Base-by-base conservation (phyloP, 108 stramenopile genomes). In the Skeletonema tropicum region DNA sequence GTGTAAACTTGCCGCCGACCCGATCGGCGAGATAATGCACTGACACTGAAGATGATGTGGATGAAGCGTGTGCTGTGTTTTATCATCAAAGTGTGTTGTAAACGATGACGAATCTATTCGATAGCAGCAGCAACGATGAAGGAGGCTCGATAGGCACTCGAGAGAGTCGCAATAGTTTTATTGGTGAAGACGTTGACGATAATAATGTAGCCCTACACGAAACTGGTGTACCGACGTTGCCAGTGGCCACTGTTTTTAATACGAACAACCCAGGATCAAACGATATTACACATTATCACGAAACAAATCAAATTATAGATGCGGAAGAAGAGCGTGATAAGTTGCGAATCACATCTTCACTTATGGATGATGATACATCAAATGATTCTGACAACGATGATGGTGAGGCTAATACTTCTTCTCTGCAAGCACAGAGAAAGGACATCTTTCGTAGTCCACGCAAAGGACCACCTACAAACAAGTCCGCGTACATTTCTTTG, bases 281-380 rank as follows among this genome's bases (percentile, higher is more conserved):
- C 23, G 5, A 25, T 55, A 25, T n/a, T 19, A 19, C 19, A 49
- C 19, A 49, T 5, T 6, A 49, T 19, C 3, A 49, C 2, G 48
- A 52, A 23, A 45, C 15, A 45, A 45, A n/a, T 45, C 7, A 6
- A 55, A 55, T 55, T 3, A 55, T 55, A 55, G 52, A 55, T 55
- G 52, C 52, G 15, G 52, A 55, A 55, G 52, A 55, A 10, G 52
- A 55, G 21, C 52, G 52, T n/a, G 52, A 55, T 55, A 55, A 55
- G 25, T 10, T 55, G 7, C 52, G 52, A 6, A 55, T 55, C 19
- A 55, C 52, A 55, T 23, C 52, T 55, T 55, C 52, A 55, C 52
- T 55, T 23, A 55, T 55, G 52, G 52, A 55, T 55, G 52, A 23
- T 21, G 52, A 55, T 3, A 15, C 2, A n/a, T 45, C 42, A 45